Evolutionary conservation across 2,329 filamentous ascomycete species (phyloP), one percentile per base, ranked within the genome.

Genomic region (Botrytis byssoidea): DNA sequence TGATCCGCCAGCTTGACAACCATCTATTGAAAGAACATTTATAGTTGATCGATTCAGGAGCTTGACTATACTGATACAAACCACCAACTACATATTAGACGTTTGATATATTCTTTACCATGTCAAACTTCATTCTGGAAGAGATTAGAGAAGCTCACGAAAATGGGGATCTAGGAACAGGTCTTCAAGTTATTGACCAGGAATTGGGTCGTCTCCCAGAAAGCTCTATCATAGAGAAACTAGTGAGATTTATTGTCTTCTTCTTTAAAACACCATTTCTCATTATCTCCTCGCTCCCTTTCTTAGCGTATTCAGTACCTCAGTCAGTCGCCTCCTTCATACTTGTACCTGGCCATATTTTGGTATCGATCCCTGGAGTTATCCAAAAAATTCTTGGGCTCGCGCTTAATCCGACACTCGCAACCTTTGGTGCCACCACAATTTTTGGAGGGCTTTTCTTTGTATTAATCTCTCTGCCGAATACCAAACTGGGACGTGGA

Each of bases 181-280:
- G 10, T 22, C 10, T 51, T n/a, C 5, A 55, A 16, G 25, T 2
- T 16, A 16, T 55, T 29, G 6, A 29, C n/a, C 12, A 55, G 6
- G 51, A 5, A 55, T 55, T 29, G 25, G 51, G 3, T n/a, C 4
- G 7, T 29, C 14, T 29, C 25, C 29, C 51, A 29, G 5, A 2
- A 18, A 7, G 16, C 6, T 29, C 35, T 68, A 25, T 25, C 20
- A 1, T 61, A 14, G 1, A 14, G 0, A 61, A 25, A 10, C 35
- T 37, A n/a, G 25, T 12, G 12, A n/a, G 0, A 0, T 4, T 18
- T 37, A 16, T 61, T n/a, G 6, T 0, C 10, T n/a, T n/a, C 18
- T 2, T 22, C 16, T n/a, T 67, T 0, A 67, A 40, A 9, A 14
- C 14, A 29, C 48, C 35, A 55, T 42, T 37, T 35, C 12, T 6